Evolutionary conservation across 768 basidiomycete species (phyloP).

Genomic region (Gautieria morchelliformis): DNA sequence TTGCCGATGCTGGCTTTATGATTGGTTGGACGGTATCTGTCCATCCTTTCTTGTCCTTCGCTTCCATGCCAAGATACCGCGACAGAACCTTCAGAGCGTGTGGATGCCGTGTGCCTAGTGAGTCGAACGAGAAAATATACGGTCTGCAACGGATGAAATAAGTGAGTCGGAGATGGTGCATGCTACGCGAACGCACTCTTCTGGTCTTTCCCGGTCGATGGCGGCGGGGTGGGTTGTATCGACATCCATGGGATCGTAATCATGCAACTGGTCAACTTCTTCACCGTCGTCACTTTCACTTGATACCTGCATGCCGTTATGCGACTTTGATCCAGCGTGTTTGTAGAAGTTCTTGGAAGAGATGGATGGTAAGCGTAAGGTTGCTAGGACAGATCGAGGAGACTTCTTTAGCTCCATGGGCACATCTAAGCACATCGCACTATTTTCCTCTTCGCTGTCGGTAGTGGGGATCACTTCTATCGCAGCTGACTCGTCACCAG

Average conservation of each 20-base stretch:
- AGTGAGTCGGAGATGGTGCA: not conserved
- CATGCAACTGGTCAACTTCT: not conserved
- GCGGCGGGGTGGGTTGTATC: not conserved
- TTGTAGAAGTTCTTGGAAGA: not conserved
- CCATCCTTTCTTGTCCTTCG: conserved; percentile 53
- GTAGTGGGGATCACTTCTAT: not conserved
- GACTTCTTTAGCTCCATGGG: not conserved
- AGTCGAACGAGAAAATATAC: conserved; percentile 84
- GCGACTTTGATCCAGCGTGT: not conserved
- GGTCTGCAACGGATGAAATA: conserved; percentile 35
- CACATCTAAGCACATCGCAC: not conserved
- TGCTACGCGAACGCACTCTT: not conserved
- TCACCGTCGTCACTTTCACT: not conserved
- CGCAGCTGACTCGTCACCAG: not conserved
- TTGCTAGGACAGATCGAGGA: not conserved
- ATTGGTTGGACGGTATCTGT: conserved; percentile 29
- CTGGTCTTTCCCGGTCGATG: not conserved
- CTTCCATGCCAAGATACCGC: conserved; percentile 68
- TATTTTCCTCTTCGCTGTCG: not conserved
- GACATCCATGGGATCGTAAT: conserved; percentile 3
- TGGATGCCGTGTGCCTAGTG: conserved; percentile 66
- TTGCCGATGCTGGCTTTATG: conserved; percentile 45
- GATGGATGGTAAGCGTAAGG: not conserved
- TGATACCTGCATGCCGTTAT: not conserved
- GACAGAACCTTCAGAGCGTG: conserved; percentile 51